Percentiles rank a stretch among this genome's conserved stretches.
phyloP scores from a whole-genome alignment of 164 flowering plant genomes.

The Umbellularia californica region DNA sequence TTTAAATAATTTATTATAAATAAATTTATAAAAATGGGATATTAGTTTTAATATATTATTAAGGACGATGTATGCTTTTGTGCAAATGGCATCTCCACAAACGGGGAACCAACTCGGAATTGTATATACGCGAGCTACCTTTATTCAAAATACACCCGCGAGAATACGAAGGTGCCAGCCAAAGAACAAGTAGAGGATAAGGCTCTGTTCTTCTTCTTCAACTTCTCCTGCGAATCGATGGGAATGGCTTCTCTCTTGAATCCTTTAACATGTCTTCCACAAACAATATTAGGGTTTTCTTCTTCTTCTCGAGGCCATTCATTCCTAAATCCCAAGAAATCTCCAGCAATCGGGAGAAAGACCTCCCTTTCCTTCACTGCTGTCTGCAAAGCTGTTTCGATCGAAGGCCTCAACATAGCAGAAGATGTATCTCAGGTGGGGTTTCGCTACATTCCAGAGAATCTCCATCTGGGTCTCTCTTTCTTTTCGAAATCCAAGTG shows the following conservation, averaged over 20 bases:
- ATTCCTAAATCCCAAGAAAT: slow-evolving; percentile 16
- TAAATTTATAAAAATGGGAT: too few relatives aligned
- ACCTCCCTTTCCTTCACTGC: slow-evolving; percentile 11
- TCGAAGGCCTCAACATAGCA: slow-evolving; percentile 82
- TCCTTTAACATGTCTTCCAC: slow-evolving; percentile 12
- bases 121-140: too few relatives aligned
- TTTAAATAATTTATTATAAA: too few relatives aligned
- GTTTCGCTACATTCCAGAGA: not conserved
- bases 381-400: slow-evolving; percentile 62
- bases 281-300: slow-evolving; percentile 8
- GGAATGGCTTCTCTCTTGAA: slow-evolving; percentile 25
- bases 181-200: too few relatives aligned
- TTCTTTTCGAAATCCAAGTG: not conserved
- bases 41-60: too few relatives aligned
- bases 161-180: too few relatives aligned
- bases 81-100: too few relatives aligned
- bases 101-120: too few relatives aligned
- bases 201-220: not conserved
- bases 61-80: too few relatives aligned
- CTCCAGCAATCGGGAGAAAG: not conserved
- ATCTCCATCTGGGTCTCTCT: not conserved
- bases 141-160: too few relatives aligned
- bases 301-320: slow-evolving; percentile 7
- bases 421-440: slow-evolving; percentile 79
- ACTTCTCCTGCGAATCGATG: slow-evolving; percentile 4